These are phyloP conservation scores for Alnus glutinosa DNA, from an alignment of 306 rosid species.

Conservation along the genomic window DNA sequence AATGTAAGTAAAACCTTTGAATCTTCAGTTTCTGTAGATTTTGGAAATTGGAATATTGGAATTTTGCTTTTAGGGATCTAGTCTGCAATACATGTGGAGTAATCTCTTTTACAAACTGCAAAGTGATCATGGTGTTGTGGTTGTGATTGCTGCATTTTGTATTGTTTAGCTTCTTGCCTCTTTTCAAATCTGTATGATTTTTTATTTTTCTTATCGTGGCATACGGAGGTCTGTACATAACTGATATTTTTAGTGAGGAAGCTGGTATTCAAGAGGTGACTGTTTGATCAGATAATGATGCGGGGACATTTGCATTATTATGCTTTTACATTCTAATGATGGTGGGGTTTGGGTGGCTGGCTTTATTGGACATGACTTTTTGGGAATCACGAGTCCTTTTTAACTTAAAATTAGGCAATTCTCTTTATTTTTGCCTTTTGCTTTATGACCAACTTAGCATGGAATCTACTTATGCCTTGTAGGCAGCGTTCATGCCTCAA, in stretches of 20 bases:
- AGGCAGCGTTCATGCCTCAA: no score
- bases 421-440: neutral
- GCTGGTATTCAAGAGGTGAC: conserved; percentile 12
- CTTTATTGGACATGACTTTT: conserved; percentile 29
- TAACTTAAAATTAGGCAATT: conserved; percentile 9
- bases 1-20: conserved; percentile 24
- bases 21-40: conserved; percentile 35
- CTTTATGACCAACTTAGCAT: neutral
- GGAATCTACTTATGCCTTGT: neutral
- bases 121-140: neutral
- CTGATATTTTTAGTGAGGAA: conserved; percentile 15
- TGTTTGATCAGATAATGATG: conserved; percentile 11
- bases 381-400: conserved; percentile 25
- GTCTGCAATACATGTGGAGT: neutral
- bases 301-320: conserved; percentile 31
- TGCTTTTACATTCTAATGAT: conserved; percentile 36
- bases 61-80: conserved; percentile 24
- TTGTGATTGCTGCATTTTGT: neutral
- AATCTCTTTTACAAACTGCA: conserved; percentile 1
- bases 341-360: conserved; percentile 35
- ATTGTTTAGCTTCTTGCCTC: conserved; percentile 1
- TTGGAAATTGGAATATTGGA: conserved; percentile 17
- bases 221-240: conserved; percentile 11
- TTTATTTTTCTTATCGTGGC: neutral
- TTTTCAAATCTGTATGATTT: neutral